These are phyloP conservation scores for Tulasnella sp. DNA, from an alignment of 768 basidiomycete genomes.

Conservation along the genomic window DNA sequence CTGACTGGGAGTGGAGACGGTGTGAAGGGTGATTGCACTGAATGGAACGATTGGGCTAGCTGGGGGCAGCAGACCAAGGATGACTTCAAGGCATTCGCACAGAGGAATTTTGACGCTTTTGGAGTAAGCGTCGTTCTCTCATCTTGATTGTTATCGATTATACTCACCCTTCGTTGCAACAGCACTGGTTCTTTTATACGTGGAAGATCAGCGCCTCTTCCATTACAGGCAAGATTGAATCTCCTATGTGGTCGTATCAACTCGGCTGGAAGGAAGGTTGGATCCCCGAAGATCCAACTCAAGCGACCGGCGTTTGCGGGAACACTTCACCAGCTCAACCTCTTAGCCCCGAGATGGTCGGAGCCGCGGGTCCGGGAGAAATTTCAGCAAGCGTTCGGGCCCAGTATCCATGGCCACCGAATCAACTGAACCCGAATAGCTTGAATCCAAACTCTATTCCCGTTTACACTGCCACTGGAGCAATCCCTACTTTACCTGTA, in stretches of 20 bases:
- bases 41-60: slow-evolving; percentile 69
- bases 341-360: slow-evolving; percentile 49
- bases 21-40: slow-evolving; percentile 51
- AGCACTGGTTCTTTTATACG: slow-evolving; percentile 99
- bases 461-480: slow-evolving; percentile 65
- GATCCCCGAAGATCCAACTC: slow-evolving; percentile 86
- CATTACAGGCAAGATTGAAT: slow-evolving; percentile 61
- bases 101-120: slow-evolving; percentile 88
- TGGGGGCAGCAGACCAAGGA: slow-evolving; percentile 61
- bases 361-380: slow-evolving; percentile 54
- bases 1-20: slow-evolving; percentile 40
- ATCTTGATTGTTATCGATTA: background rate
- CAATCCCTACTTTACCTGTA: slow-evolving; percentile 61
- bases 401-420: slow-evolving; percentile 65
- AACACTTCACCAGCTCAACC: slow-evolving; percentile 35
- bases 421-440: slow-evolving; percentile 29
- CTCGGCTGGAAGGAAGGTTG: slow-evolving; percentile 87
- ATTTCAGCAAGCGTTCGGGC: slow-evolving; percentile 49
- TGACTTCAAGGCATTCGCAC: slow-evolving; percentile 63
- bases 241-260: slow-evolving; percentile 90
- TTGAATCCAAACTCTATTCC: slow-evolving; percentile 42
- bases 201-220: slow-evolving; percentile 93
- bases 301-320: slow-evolving; percentile 63
- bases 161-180: slow-evolving; percentile 10
- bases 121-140: slow-evolving; percentile 47